Evolutionary conservation across 2,329 filamentous ascomycete species (phyloP).

Genomic region (Cytospora paraplurivora): DNA sequence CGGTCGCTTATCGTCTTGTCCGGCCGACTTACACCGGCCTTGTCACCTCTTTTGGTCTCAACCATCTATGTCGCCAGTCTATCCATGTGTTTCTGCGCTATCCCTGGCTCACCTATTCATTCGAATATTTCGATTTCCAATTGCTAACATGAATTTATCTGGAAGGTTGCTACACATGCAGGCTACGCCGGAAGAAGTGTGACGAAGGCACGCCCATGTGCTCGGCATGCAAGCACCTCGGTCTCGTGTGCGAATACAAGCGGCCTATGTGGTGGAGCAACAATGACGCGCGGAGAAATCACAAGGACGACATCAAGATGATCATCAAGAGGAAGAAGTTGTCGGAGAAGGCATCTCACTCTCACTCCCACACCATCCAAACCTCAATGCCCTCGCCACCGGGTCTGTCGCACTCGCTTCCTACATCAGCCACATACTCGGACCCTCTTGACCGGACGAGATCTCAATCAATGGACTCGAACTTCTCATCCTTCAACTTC

Average conservation of each 20-base stretch:
- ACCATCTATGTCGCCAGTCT: slow-evolving; percentile 32
- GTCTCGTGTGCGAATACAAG: slow-evolving; percentile 93
- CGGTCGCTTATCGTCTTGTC: slow-evolving; percentile 12
- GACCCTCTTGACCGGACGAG: slow-evolving; percentile 73
- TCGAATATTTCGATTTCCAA: slow-evolving; percentile 21
- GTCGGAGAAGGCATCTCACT: slow-evolving; percentile 73
- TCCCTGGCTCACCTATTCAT: background rate
- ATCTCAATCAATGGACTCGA: slow-evolving; percentile 78
- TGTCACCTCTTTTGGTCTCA: slow-evolving; percentile 17
- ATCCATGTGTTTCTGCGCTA: slow-evolving; percentile 32
- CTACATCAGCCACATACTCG: slow-evolving; percentile 78
- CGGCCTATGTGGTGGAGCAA: slow-evolving; percentile 97
- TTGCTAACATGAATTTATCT: slow-evolving; percentile 37
- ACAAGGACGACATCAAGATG: slow-evolving; percentile 96
- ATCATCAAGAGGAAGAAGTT: slow-evolving; percentile 98
- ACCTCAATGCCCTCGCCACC: slow-evolving; percentile 69
- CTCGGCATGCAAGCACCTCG: slow-evolving; percentile 71
- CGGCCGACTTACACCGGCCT: slow-evolving; percentile 10
- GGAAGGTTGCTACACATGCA: slow-evolving; percentile 68
- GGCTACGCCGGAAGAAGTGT: slow-evolving; percentile 69
- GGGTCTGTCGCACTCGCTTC: slow-evolving; percentile 77
- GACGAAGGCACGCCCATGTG: slow-evolving; percentile 65
- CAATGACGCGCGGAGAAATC: slow-evolving; percentile 77
- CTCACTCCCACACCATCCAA: slow-evolving; percentile 45
- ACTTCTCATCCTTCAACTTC: slow-evolving; percentile 72